A percentile compares a stretch with the other conserved stretches of the same genome.
phyloP scores from a whole-genome alignment of 2,329 filamentous ascomycete species.

The Cryphonectria radicalis region DNA sequence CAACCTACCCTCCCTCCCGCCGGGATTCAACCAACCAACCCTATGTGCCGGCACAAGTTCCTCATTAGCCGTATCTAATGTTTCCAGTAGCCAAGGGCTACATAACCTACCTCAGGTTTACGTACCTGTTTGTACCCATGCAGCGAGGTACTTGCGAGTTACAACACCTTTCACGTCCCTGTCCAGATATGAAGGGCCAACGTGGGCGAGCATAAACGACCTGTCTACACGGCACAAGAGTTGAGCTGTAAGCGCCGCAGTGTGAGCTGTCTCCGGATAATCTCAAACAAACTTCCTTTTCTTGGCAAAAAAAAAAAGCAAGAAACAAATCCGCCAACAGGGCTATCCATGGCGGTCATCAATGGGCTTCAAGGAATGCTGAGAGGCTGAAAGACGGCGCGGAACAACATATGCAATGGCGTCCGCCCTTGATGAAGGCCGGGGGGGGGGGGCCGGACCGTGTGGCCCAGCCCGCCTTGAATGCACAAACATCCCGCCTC shows the following conservation, averaged over 20 bases:
- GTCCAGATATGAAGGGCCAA: neutral
- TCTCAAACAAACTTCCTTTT: constrained; percentile 1
- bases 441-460: constrained; percentile 1
- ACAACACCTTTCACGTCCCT: neutral
- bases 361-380: neutral
- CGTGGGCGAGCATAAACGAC: neutral
- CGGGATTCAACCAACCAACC: too few species aligned
- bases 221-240: neutral
- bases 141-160: neutral
- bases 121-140: neutral
- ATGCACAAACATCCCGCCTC: neutral
- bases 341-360: constrained; percentile 10
- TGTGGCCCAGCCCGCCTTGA: neutral
- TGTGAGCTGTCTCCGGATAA: constrained; percentile 4
- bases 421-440: neutral
- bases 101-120: neutral
- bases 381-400: constrained; percentile 2
- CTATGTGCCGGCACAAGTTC: neutral
- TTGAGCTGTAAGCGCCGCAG: neutral
- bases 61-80: neutral
- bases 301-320: constrained; percentile 13
- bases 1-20: neutral
- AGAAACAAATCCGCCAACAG: neutral
- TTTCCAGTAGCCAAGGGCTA: neutral
- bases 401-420: neutral